Conservation (phyloP, 495 filamentous ascomycete species). For the Neurospora terricola region DNA sequence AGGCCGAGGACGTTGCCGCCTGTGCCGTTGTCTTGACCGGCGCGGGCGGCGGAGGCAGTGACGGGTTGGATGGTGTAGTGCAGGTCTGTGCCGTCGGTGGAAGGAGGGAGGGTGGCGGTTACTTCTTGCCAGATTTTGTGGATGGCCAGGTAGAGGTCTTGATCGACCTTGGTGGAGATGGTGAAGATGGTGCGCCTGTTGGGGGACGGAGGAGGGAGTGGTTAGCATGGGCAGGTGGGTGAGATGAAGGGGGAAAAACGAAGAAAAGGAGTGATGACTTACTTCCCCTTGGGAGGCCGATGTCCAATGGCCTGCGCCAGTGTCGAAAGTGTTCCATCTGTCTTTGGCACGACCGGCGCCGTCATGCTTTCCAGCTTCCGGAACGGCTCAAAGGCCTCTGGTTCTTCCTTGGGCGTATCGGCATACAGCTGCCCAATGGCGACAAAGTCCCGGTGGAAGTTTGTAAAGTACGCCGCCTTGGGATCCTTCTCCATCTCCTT, state of each 20-base stretch:
- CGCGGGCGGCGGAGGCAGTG: conserved; percentile 30
- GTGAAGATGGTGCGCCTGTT: conserved; percentile 22
- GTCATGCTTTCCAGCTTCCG: conserved; percentile 1
- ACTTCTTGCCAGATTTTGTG: conserved; percentile 14
- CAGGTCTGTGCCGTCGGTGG: conserved; percentile 4
- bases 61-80: conserved; percentile 38
- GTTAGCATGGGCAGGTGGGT: conserved; percentile 3
- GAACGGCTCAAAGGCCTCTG: not conserved
- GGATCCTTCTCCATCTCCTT: not conserved
- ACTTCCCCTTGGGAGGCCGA: not conserved
- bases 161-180: conserved; percentile 17
- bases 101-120: conserved; percentile 7
- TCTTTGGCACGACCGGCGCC: conserved; percentile 13
- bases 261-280: not conserved
- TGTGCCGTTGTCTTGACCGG: conserved; percentile 25
- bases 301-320: conserved; percentile 4
- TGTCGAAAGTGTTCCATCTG: conserved; percentile 5
- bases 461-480: not conserved
- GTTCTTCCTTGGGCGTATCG: not conserved
- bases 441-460: conserved; percentile 12
- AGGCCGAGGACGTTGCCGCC: conserved; percentile 49
- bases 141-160: conserved; percentile 9
- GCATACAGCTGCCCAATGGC: conserved; percentile 11
- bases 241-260: conserved; percentile 5
- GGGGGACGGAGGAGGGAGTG: not conserved